These are phyloP conservation scores for Penicillium desertorum DNA, from an alignment of 495 filamentous ascomycete genomes.

Conservation along the genomic window DNA sequence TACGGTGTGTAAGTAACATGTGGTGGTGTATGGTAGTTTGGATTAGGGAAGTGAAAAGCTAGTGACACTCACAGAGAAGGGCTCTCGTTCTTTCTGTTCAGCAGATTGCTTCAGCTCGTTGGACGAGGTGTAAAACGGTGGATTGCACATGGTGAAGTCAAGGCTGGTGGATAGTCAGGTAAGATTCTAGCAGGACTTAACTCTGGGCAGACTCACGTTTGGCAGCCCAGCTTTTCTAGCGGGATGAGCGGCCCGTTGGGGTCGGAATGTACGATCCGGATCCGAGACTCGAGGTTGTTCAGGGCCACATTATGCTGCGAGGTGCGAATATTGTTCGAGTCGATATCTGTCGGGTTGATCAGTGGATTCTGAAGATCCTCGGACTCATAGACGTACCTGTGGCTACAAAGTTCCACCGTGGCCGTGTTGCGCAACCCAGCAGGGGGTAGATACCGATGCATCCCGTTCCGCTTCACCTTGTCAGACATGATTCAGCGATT, in stretches of 20 bases:
- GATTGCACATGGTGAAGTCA: constrained; percentile 93
- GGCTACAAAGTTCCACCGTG: constrained; percentile 68
- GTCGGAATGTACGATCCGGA: constrained; percentile 59
- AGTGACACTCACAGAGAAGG: constrained; percentile 55
- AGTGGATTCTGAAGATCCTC: constrained; percentile 9
- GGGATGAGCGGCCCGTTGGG: constrained; percentile 60
- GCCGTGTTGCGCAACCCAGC: constrained; percentile 67
- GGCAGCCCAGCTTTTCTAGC: constrained; percentile 44
- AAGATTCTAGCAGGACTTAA: background rate
- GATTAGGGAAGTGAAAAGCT: background rate
- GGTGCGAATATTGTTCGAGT: constrained; percentile 64
- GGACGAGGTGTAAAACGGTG: constrained; percentile 82
- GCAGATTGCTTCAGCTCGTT: constrained; percentile 67
- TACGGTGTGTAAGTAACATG: background rate
- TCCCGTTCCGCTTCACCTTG: constrained; percentile 65
- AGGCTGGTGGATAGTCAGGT: constrained; percentile 44
- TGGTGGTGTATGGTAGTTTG: background rate
- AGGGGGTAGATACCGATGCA: constrained; percentile 90
- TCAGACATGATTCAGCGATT: constrained; percentile 10
- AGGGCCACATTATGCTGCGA: constrained; percentile 60
- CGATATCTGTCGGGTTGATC: constrained; percentile 60
- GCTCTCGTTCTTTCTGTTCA: constrained; percentile 61
- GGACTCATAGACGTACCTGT: constrained; percentile 50
- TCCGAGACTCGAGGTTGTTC: constrained; percentile 65
- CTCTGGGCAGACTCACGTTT: constrained; percentile 35